Evolutionary conservation across 768 basidiomycete genomes (phyloP).

Genomic region (Trametes cingulata): DNA sequence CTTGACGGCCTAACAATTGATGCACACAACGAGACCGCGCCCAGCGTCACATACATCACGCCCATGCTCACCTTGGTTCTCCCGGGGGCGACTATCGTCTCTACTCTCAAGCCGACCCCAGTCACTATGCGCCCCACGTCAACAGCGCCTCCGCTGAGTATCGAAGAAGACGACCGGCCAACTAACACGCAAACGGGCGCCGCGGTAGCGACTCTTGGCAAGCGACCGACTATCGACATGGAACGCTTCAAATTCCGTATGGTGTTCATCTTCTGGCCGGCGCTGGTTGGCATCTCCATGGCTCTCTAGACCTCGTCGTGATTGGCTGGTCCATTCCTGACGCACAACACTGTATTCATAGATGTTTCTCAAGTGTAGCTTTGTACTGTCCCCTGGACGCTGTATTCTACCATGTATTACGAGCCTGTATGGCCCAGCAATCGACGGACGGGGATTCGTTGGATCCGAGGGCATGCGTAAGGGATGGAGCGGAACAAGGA

Average conservation of each 20-base stretch:
- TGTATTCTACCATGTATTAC: not conserved
- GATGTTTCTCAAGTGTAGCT: slow-evolving; percentile 9
- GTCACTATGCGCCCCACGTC: slow-evolving; percentile 3
- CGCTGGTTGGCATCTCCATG: slow-evolving; percentile 56
- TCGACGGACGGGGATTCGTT: not conserved
- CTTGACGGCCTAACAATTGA: slow-evolving; percentile 11
- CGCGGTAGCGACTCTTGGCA: slow-evolving; percentile 2
- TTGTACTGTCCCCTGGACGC: not conserved
- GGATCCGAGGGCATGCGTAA: not conserved
- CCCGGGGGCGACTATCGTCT: slow-evolving; percentile 13
- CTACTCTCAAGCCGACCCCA: slow-evolving; percentile 8
- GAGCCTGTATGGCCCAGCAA: not conserved
- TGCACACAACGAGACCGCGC: slow-evolving; percentile 12
- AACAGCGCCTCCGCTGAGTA: slow-evolving; percentile 1
- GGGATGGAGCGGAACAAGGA: not conserved
- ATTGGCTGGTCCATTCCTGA: slow-evolving; percentile 1
- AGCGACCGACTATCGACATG: slow-evolving; percentile 21
- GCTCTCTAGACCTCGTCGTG: slow-evolving; percentile 38
- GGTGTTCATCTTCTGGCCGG: slow-evolving; percentile 57
- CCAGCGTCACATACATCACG: slow-evolving; percentile 13
- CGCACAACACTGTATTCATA: not conserved
- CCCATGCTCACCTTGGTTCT: slow-evolving; percentile 15
- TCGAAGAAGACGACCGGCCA: not conserved
- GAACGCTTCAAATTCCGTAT: slow-evolving; percentile 43
- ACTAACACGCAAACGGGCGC: not conserved